Conservation (phyloP, 495 filamentous ascomycete species). For the Tuber umbilicatum region DNA sequence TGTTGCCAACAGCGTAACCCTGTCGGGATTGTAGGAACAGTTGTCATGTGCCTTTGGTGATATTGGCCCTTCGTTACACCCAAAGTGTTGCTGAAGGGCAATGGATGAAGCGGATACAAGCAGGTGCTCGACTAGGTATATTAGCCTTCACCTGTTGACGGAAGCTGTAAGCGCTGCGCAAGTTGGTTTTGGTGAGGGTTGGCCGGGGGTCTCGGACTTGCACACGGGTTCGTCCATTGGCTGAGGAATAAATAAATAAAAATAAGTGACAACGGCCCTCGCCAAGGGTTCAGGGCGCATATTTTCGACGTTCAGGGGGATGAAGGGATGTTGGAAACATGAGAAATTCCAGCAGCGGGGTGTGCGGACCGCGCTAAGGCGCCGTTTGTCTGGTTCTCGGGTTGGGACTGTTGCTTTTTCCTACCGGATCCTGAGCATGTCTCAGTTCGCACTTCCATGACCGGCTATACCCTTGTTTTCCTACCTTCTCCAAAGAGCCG, state of each 20-base stretch:
- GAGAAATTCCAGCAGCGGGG: slow-evolving; percentile 80
- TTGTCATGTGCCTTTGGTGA: slow-evolving; percentile 1
- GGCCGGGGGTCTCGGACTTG: neutral
- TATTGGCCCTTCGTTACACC: slow-evolving; percentile 2
- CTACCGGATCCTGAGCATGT: slow-evolving; percentile 5
- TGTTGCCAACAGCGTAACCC: neutral
- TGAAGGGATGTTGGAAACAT: slow-evolving; percentile 89
- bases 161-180: slow-evolving; percentile 2
- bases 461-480: neutral
- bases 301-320: slow-evolving; percentile 81
- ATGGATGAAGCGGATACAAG: neutral
- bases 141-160: slow-evolving; percentile 1
- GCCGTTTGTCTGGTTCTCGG: slow-evolving; percentile 33
- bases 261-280: neutral
- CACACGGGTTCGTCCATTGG: neutral
- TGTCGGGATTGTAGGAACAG: neutral
- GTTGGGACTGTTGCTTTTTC: slow-evolving; percentile 24
- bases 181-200: neutral
- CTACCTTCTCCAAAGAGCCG: neutral
- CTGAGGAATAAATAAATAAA: slow-evolving; percentile 1
- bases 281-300: slow-evolving; percentile 71
- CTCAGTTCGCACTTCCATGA: neutral
- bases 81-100: neutral
- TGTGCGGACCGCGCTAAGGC: slow-evolving; percentile 97
- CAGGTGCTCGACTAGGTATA: slow-evolving; percentile 2